A percentile compares a stretch with the other conserved stretches of the same genome.
Conservation (phyloP, 768 basidiomycete genomes). For the Ramaria sp. region DNA sequence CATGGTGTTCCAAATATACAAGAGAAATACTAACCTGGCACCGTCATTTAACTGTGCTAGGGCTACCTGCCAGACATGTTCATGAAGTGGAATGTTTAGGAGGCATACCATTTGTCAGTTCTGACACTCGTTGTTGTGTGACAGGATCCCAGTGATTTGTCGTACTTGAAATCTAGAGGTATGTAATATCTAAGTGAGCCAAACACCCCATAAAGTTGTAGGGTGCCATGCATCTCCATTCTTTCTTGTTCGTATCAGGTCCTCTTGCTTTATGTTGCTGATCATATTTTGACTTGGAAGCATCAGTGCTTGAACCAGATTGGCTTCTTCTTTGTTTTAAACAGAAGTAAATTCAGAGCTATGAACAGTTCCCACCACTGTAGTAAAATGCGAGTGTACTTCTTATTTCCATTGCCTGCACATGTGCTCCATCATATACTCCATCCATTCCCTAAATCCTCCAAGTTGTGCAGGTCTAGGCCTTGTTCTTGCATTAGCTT, state of each 20-base stretch:
- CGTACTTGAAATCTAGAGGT: background rate
- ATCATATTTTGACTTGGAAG: background rate
- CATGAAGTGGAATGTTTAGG: conserved; percentile 24
- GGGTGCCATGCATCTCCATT: background rate
- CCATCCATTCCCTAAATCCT: background rate
- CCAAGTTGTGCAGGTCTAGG: background rate
- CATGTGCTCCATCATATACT: background rate
- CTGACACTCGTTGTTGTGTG: background rate
- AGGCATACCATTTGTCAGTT: conserved; percentile 11
- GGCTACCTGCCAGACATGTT: conserved; percentile 19
- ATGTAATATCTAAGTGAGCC: background rate
- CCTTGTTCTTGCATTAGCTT: background rate
- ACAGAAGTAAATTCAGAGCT: background rate
- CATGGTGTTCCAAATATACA: background rate
- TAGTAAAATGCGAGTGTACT: background rate
- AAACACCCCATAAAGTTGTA: background rate
- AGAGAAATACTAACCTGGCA: conserved; percentile 13
- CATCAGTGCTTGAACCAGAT: background rate
- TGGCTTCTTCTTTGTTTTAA: background rate
- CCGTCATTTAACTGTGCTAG: background rate
- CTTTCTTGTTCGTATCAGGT: background rate
- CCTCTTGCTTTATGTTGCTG: background rate
- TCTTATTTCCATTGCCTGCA: background rate
- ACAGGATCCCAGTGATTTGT: background rate
- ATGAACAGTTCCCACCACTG: background rate